phyloP scores from a whole-genome alignment of 345 rosid species.

The Corymbia maculata region DNA sequence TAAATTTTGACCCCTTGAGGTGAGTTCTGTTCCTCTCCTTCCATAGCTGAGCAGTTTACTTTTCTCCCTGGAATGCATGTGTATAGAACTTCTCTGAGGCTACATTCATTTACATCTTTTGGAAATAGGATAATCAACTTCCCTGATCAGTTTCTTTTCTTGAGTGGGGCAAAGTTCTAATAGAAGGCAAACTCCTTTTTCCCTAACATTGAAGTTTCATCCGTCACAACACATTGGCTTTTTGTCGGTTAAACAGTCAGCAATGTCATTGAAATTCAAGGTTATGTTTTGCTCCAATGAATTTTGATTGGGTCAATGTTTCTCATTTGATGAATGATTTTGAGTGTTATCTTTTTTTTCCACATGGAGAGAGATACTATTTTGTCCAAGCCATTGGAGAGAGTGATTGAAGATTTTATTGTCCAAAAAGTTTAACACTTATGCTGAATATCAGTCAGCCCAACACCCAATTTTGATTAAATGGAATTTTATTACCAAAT shows the following conservation, averaged over 20 bases:
- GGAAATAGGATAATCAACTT: neutral
- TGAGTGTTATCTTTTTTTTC: neutral
- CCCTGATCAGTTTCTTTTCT: neutral
- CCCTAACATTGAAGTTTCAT: neutral
- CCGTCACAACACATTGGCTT: neutral
- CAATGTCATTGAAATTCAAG: neutral
- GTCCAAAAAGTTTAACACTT: neutral
- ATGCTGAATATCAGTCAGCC: neutral
- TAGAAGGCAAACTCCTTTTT: neutral
- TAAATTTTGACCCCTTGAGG: conserved; percentile 35
- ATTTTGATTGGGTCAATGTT: neutral
- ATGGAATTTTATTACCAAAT: neutral
- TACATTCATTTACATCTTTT: neutral
- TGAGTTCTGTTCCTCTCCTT: conserved; percentile 23
- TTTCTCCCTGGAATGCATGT: neutral
- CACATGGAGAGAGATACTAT: neutral
- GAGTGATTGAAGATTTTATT: neutral
- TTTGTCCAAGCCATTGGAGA: neutral
- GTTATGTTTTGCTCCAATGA: neutral
- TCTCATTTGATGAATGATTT: neutral
- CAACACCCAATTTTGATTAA: neutral
- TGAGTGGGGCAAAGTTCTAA: neutral
- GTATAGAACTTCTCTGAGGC: neutral
- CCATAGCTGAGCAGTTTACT: neutral
- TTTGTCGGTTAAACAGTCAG: neutral